phyloP scores from a whole-genome alignment of 164 flowering plant species.

The Berberis thunbergii region DNA sequence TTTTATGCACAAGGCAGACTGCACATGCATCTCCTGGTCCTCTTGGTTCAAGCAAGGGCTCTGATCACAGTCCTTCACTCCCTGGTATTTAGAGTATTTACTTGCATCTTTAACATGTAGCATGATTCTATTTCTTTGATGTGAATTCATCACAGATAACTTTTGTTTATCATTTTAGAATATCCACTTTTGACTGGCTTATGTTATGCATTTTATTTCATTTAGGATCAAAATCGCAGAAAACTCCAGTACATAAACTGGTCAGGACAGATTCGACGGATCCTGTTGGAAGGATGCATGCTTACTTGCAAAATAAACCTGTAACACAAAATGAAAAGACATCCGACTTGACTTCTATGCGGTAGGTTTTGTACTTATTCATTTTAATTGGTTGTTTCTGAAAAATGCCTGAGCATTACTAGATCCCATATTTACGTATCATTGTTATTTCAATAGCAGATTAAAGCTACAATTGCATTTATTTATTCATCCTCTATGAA shows the following conservation, averaged over 20 bases:
- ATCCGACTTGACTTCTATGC: slow-evolving; percentile 46
- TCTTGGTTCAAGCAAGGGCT: slow-evolving; percentile 22
- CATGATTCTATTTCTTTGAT: background rate
- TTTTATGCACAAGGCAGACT: slow-evolving; percentile 30
- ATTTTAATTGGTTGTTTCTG: background rate
- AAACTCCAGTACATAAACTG: slow-evolving; percentile 76
- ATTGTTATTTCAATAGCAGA: too few species aligned
- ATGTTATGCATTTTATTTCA: background rate
- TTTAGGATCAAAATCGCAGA: slow-evolving; percentile 46
- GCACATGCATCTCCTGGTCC: slow-evolving; percentile 32
- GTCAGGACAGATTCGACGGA: slow-evolving; percentile 80
- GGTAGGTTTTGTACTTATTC: slow-evolving; percentile 31
- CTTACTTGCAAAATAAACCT: slow-evolving; percentile 57
- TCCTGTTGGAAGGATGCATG: slow-evolving; percentile 96
- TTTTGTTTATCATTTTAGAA: background rate
- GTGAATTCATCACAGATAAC: background rate
- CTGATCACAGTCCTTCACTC: slow-evolving; percentile 23
- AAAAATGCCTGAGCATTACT: background rate
- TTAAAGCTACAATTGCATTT: too few species aligned
- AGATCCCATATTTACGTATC: too few species aligned
- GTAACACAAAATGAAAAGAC: slow-evolving; percentile 24
- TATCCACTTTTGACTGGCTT: background rate
- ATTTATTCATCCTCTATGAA: too few species aligned
- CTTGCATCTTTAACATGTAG: background rate
- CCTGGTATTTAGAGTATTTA: slow-evolving; percentile 34